Conservation (phyloP, 768 basidiomycete genomes). For the Termitomyces titanicus region DNA sequence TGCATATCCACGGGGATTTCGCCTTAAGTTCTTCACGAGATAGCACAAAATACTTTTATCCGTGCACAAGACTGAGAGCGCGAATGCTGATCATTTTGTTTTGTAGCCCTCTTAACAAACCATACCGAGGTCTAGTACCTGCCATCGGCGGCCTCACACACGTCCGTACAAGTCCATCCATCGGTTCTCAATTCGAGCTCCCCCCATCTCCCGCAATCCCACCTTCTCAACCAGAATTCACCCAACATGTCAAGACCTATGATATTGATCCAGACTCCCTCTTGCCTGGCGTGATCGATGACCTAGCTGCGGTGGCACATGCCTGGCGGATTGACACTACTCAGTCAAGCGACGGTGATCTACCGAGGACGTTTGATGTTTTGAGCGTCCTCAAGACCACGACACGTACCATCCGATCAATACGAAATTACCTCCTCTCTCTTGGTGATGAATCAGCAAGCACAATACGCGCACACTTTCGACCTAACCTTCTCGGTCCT, state of each 20-base stretch:
- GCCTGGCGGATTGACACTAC: conserved; percentile 53
- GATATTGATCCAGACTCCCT: conserved; percentile 77
- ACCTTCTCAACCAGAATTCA: conserved; percentile 39
- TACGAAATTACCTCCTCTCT: conserved; percentile 79
- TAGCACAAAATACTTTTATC: too few species aligned
- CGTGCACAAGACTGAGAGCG: neutral
- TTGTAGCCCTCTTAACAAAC: conserved; percentile 41
- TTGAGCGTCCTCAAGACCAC: conserved; percentile 73
- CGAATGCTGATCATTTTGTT: conserved; percentile 9
- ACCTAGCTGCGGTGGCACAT: conserved; percentile 58
- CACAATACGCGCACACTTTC: conserved; percentile 54
- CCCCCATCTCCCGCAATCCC: conserved; percentile 69
- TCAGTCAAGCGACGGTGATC: conserved; percentile 14
- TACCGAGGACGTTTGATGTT: conserved; percentile 44
- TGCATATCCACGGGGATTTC: neutral
- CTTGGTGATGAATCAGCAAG: conserved; percentile 73
- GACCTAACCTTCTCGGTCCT: conserved; percentile 42
- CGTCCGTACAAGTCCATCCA: conserved; percentile 37
- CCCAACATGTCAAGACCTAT: conserved; percentile 58
- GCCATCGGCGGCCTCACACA: conserved; percentile 64
- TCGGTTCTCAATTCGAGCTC: conserved; percentile 51
- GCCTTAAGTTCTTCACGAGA: too few species aligned
- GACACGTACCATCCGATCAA: conserved; percentile 75
- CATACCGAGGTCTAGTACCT: conserved; percentile 64
- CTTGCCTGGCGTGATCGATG: conserved; percentile 74